A percentile compares a stretch with the other conserved stretches of the same genome.
Evolutionary conservation across 2,329 filamentous ascomycete species (phyloP).

Genomic region (Leptographium radiaticola): DNA sequence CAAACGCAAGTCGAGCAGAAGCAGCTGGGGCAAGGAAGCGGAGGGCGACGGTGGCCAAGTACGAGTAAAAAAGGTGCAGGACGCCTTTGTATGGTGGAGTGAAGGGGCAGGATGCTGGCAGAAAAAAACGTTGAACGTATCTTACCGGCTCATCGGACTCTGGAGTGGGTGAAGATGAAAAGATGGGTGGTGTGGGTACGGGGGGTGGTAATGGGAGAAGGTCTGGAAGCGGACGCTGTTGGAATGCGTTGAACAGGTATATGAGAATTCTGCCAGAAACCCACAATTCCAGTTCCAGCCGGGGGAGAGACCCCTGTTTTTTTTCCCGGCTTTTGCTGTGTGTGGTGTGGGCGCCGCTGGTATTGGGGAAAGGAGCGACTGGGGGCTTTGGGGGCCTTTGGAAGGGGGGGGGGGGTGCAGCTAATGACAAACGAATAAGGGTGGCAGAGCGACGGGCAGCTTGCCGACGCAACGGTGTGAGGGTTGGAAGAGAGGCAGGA

Average conservation of each 20-base stretch:
- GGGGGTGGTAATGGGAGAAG: constrained; percentile 9
- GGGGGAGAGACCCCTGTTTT: background rate
- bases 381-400: no score
- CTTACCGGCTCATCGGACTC: constrained; percentile 18
- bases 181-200: constrained; percentile 9
- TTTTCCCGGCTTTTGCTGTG: background rate
- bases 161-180: constrained; percentile 2
- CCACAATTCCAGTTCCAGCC: constrained; percentile 6
- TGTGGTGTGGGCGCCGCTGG: background rate
- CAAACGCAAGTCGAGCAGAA: background rate
- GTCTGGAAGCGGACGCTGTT: background rate
- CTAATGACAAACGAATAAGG: background rate
- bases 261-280: constrained; percentile 1
- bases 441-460: no score
- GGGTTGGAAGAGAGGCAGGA: no score
- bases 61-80: background rate
- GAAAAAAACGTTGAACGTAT: constrained; percentile 15
- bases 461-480: no score
- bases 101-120: constrained; percentile 6
- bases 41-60: background rate
- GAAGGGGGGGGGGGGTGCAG: background rate
- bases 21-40: background rate
- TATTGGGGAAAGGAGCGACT: background rate
- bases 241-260: background rate
- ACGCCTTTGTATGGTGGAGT: background rate